A percentile compares a stretch with the other conserved stretches of the same genome.
Conservation (phyloP, 1,284 basidiomycete species). For the Melanopsichium pennsylvanicum region DNA sequence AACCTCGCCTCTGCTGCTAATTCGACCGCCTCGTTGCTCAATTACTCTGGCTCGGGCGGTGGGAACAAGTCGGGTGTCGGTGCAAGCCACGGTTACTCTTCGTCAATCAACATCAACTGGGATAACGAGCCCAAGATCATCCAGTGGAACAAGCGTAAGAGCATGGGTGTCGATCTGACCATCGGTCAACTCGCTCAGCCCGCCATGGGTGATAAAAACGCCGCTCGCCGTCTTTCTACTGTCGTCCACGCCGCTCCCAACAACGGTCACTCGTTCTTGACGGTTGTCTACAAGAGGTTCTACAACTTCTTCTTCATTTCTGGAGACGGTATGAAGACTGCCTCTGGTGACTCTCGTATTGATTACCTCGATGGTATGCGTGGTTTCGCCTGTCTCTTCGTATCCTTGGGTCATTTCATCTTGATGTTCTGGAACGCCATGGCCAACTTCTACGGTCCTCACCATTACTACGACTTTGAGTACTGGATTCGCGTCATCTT, state of each 20-base stretch:
- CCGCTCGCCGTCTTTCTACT: slow-evolving; percentile 35
- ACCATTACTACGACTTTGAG: slow-evolving; percentile 48
- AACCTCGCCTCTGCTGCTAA: slow-evolving; percentile 15
- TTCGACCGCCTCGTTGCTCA: slow-evolving; percentile 35
- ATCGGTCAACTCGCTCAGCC: slow-evolving; percentile 51
- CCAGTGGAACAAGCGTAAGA: slow-evolving; percentile 50
- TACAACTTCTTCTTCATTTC: slow-evolving; percentile 43
- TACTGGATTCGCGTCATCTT: slow-evolving; percentile 50
- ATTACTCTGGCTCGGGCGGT: slow-evolving; percentile 24
- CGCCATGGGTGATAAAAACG: slow-evolving; percentile 47
- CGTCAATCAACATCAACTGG: slow-evolving; percentile 34
- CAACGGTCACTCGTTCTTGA: slow-evolving; percentile 36
- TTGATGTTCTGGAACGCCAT: slow-evolving; percentile 55
- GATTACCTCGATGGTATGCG: slow-evolving; percentile 58
- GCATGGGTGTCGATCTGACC: slow-evolving; percentile 19
- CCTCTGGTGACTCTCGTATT: slow-evolving; percentile 46
- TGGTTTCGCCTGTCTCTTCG: slow-evolving; percentile 57
- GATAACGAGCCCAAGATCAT: slow-evolving; percentile 45
- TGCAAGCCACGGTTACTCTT: slow-evolving; percentile 28
- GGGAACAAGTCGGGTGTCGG: slow-evolving; percentile 18
- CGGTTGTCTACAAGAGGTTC: slow-evolving; percentile 28
- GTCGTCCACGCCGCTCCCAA: slow-evolving; percentile 29
- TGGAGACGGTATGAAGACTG: slow-evolving; percentile 37
- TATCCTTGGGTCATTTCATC: slow-evolving; percentile 56
- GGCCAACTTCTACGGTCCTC: slow-evolving; percentile 30